A percentile compares a stretch with the other conserved stretches of the same genome.
These are phyloP conservation scores for Dorcoceras hygrometricum DNA, from an alignment of 257 asterid species.

Conservation along the genomic window DNA sequence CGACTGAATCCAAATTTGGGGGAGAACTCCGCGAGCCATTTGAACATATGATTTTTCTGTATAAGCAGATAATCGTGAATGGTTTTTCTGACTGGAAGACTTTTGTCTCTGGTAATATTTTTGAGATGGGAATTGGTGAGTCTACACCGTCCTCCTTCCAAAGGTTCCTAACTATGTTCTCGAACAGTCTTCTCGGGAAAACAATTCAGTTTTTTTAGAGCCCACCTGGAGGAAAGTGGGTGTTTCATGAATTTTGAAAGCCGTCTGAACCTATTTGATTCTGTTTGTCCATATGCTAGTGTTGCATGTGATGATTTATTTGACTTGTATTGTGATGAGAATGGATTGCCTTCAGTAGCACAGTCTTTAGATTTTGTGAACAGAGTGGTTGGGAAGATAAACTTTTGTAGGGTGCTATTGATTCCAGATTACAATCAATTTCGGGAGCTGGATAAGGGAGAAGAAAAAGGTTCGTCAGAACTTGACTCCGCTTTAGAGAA, in stretches of 20 bases:
- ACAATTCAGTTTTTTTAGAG: conserved; percentile 48
- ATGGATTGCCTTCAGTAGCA: conserved; percentile 38
- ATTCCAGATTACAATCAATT: conserved; percentile 33
- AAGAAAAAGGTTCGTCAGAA: conserved; percentile 27
- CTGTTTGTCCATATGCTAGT: conserved; percentile 50
- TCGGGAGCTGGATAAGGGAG: conserved; percentile 32
- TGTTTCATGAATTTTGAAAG: conserved; percentile 37
- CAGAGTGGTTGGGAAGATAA: conserved; percentile 62
- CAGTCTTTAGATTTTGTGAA: conserved; percentile 59
- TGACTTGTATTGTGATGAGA: conserved; percentile 43
- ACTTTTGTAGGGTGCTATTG: conserved; percentile 58
- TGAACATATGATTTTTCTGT: conserved; percentile 40
- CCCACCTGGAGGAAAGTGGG: conserved; percentile 39
- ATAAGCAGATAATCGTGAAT: conserved; percentile 47
- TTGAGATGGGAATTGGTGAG: conserved; percentile 42
- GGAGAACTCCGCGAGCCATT: conserved; percentile 36
- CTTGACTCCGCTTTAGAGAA: conserved; percentile 36
- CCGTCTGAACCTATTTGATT: conserved; percentile 54
- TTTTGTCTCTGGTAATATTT: conserved; percentile 42
- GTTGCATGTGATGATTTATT: conserved; percentile 40
- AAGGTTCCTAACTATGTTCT: conserved; percentile 46
- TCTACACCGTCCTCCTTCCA: conserved; percentile 41
- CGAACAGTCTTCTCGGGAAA: conserved; percentile 65
- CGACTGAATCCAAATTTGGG: conserved; percentile 43
- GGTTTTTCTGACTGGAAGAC: conserved; percentile 63